Evolutionary conservation across 2,329 filamentous ascomycete species (phyloP).

Genomic region (Emericellopsis cladophorae): DNA sequence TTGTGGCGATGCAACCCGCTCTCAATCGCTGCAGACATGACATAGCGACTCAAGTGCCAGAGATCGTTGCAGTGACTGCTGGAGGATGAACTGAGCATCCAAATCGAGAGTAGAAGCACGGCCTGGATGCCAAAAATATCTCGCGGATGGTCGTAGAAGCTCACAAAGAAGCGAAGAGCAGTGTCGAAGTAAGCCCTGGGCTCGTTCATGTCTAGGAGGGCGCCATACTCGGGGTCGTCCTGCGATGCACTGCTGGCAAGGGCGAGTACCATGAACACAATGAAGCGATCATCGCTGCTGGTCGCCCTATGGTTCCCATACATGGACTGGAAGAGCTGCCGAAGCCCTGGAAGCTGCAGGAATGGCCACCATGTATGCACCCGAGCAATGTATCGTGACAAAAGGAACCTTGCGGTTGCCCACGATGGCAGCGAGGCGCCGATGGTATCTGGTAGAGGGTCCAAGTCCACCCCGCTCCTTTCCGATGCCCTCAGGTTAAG

Average conservation of each 20-base stretch:
- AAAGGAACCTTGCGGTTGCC: conserved; percentile 5
- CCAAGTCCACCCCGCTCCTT: not conserved
- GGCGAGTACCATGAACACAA: conserved; percentile 7
- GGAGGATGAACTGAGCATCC: conserved; percentile 10
- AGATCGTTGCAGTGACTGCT: conserved; percentile 10
- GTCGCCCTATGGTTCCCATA: conserved; percentile 6
- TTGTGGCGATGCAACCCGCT: conserved; percentile 10
- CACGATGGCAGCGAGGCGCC: conserved; percentile 9
- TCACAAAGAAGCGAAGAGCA: conserved; percentile 8
- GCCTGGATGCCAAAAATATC: conserved; percentile 9
- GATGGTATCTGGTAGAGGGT: not conserved
- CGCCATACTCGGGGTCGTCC: conserved; percentile 5
- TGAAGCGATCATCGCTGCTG: conserved; percentile 7
- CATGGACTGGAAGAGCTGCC: conserved; percentile 4
- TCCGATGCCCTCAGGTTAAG: conserved; percentile 5
- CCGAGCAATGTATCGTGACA: conserved; percentile 8
- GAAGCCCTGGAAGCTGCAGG: conserved; percentile 7
- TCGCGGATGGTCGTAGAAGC: conserved; percentile 7
- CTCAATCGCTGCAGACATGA: conserved; percentile 13
- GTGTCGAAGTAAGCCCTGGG: conserved; percentile 10
- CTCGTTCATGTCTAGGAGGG: conserved; percentile 10
- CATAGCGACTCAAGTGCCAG: conserved; percentile 12
- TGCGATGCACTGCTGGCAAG: conserved; percentile 7
- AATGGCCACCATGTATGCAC: conserved; percentile 14
- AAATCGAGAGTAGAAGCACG: conserved; percentile 9